These are phyloP conservation scores for Lagenaria siceraria DNA, from an alignment of 306 rosid genomes.

Conservation along the genomic window DNA sequence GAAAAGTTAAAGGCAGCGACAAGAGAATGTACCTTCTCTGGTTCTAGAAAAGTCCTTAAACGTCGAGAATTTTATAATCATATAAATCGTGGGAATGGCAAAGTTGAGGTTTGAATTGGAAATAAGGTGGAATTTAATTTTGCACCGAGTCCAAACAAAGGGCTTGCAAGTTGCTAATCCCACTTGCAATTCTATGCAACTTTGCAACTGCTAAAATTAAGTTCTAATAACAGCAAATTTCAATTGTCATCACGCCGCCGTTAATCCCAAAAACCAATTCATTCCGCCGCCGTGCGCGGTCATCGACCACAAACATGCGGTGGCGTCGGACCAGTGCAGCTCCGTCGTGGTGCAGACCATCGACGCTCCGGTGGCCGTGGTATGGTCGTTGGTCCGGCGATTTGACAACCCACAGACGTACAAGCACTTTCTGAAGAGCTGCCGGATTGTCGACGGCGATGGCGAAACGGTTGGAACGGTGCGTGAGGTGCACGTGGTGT, in stretches of 20 bases:
- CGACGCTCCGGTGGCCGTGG: slow-evolving; percentile 28
- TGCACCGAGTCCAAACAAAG: neutral
- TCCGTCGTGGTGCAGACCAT: slow-evolving; percentile 29
- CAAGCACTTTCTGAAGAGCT: slow-evolving; percentile 46
- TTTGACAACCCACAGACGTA: slow-evolving; percentile 47
- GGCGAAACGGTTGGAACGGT: slow-evolving; percentile 33
- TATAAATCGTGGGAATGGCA: neutral
- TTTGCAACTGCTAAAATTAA: neutral
- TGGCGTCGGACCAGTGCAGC: slow-evolving; percentile 34
- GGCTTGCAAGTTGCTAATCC: neutral
- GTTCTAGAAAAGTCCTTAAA: neutral
- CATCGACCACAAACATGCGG: slow-evolving; percentile 19
- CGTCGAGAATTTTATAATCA: neutral
- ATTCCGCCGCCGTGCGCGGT: neutral
- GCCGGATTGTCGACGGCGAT: slow-evolving; percentile 30
- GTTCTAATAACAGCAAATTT: neutral
- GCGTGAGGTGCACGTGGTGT: slow-evolving; percentile 47
- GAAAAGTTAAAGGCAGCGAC: neutral
- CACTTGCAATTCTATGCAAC: neutral
- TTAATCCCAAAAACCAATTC: neutral
- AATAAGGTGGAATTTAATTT: neutral
- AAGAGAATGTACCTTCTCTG: neutral
- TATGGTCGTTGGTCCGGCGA: slow-evolving; percentile 44
- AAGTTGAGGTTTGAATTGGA: neutral
- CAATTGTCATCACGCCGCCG: neutral